Conservation (phyloP, 352 stramenopile genomes). For the Bremia lactucae region DNA sequence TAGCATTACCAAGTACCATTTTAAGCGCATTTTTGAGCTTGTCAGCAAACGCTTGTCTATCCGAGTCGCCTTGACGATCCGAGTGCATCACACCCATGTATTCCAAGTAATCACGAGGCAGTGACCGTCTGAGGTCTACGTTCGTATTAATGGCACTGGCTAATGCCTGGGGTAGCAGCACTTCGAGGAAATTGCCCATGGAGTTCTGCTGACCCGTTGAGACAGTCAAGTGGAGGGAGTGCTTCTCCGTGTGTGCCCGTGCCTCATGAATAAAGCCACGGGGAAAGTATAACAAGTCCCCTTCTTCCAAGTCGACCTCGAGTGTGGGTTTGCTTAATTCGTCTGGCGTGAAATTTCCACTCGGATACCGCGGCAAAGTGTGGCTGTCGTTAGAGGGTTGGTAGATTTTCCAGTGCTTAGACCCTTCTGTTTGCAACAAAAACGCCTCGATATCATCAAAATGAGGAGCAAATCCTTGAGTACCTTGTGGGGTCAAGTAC, state of each 20-base stretch:
- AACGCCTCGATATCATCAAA: conserved; percentile 97
- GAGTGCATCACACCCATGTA: conserved; percentile 87
- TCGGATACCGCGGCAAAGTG: conserved; percentile 55
- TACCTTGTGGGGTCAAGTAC: conserved; percentile 88
- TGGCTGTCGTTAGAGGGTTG: conserved; percentile 36
- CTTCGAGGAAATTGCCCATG: conserved; percentile 63
- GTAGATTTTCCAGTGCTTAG: conserved; percentile 91
- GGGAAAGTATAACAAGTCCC: conserved; percentile 88
- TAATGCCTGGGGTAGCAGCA: conserved; percentile 51
- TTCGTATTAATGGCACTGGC: conserved; percentile 44
- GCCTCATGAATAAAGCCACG: conserved; percentile 86
- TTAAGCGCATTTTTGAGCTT: conserved; percentile 52
- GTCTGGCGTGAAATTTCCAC: conserved; percentile 64
- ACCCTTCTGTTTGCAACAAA: conserved; percentile 88
- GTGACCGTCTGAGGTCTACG: conserved; percentile 49
- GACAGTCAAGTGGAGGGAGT: conserved; percentile 86
- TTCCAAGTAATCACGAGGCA: conserved; percentile 78
- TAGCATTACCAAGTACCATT: conserved; percentile 43
- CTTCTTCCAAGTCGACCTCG: conserved; percentile 71
- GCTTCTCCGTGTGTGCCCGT: conserved; percentile 32
- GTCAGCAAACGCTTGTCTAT: conserved; percentile 36
- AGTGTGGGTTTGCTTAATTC: conserved; percentile 70
- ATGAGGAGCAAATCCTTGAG: conserved; percentile 94
- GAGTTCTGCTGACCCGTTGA: conserved; percentile 83
- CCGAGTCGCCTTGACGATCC: conserved; percentile 38